Conservation (phyloP, 371 early-diverging fungal species). For the Mortierella sp. region DNA sequence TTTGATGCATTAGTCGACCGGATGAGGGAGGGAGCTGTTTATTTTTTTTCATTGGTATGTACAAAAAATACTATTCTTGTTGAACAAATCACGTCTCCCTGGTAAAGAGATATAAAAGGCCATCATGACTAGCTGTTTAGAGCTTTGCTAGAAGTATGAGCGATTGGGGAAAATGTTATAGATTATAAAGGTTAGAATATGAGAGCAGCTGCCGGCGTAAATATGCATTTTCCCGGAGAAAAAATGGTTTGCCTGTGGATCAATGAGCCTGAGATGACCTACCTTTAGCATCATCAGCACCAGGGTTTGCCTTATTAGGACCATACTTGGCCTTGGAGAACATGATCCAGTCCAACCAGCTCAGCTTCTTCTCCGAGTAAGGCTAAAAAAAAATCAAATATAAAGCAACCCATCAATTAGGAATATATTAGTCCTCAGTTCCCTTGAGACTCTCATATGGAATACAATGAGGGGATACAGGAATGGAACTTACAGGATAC, state of each 20-base stretch:
- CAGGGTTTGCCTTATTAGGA: slow-evolving; percentile 37
- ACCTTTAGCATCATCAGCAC: slow-evolving; percentile 41
- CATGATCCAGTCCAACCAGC: slow-evolving; percentile 36
- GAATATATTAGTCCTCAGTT: not conserved
- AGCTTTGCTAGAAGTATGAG: no score
- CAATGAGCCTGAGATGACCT: not conserved
- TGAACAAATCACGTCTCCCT: no score
- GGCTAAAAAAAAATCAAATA: slow-evolving; percentile 19
- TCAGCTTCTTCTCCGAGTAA: slow-evolving; percentile 34
- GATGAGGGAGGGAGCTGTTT: no score
- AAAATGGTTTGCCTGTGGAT: slow-evolving; percentile 1
- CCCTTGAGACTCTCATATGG: no score
- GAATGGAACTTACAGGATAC: slow-evolving; percentile 27
- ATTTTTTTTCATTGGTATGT: no score
- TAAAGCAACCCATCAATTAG: not conserved
- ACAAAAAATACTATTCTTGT: no score
- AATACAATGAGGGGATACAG: not conserved
- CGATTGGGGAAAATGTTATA: no score
- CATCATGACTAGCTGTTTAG: no score
- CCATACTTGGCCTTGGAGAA: slow-evolving; percentile 23
- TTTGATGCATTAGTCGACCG: slow-evolving; percentile 1
- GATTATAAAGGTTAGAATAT: no score
- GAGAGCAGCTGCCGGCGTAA: not conserved
- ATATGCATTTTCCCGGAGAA: slow-evolving; percentile 11
- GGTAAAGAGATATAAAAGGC: no score